Evolutionary conservation across 1,284 basidiomycete species (phyloP), one percentile per base, ranked within the genome.

Genomic region (Microbotryum scabiosae): DNA sequence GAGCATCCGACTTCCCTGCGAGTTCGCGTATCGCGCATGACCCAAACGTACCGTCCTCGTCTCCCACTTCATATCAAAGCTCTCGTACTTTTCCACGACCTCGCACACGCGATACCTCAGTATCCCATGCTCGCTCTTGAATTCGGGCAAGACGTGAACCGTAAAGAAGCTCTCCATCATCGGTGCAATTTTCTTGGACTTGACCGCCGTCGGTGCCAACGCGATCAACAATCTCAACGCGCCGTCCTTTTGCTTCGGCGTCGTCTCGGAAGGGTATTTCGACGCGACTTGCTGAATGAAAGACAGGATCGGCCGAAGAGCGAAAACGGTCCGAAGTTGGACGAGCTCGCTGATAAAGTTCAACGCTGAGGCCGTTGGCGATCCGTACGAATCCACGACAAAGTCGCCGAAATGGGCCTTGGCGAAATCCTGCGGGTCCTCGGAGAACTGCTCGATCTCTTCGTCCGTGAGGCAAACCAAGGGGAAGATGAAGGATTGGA

Each of bases 401-500:
- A 89, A 87, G 68, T 90, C 88, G 48, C 69, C 72, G 85, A 81
- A 57, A 82, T 81, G 58, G 81, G 68, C 78, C 20, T 87, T 82
- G 60, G 88, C 77, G 70, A 87, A 91, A 63, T 91, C 88, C 36
- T 87, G 78, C 2, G 88, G 86, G 71, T 92, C 89, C 20, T 77
- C 77, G 62, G 84, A 80, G 86, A 88, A 92, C 18, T 85, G 77
- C 54, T 83, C 79, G 69, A 84, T 79, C 71, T 84, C 84, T 0
- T 79, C 75, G 12, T 82, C 76, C 23, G 82, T 86, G 77, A 90
- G 89, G 43, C 83, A 85, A 23, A 91, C 79, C 69, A 88, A 85
- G n/a, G 89, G 88, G 78, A 90, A 91, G 9, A 87, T 83, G 69
- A 90, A 89, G 45, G 79, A 81, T 16, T 85, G 82, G 20, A 90